Evolutionary conservation across 768 basidiomycete species (phyloP), one percentile per base, ranked within the genome.

Genomic region (Lepiota venenata): DNA sequence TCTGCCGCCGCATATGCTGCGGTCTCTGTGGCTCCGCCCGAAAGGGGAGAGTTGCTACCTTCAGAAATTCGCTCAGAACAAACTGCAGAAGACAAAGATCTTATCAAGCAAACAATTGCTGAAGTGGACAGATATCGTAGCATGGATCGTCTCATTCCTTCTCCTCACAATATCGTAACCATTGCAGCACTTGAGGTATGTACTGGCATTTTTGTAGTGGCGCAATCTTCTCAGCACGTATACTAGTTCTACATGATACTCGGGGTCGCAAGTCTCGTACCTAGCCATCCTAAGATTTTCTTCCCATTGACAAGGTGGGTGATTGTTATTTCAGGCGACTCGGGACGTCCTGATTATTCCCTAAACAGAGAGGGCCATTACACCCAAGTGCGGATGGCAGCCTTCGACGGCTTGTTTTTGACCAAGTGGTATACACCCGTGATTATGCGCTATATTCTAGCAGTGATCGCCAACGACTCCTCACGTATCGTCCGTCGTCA

Each of bases 101-200:
- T 95, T 10, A 67, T 95, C 46, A 84, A 85, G 61, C 83, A 87
- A 60, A 89, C 88, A 2, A 67, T 87, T 42, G 78, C 84, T 16
- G 93, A 96, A 65, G 82, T 98, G 29, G 91, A 93, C 63, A 82
- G 96, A 41, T 96, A 95, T 71, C 85, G 93, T 53, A 91, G 85
- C 63, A 93, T 97, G 86, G 97, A 99, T 69, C 80, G 94, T 51
- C 76, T 98, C 14, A 94, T 98, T 53, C 93, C 97, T 8, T 96
- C 95, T 1, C 85, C 86, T 45, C 93, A 96, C 61, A 99, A 99
- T 64, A 84, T 92, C 32, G 88, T 98, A 22, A 95, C 97, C 0
- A 80, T 90, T 46, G 92, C 97, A 21, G 87, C 86, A 7, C 74
- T 99, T 51, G 92, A 98, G 81, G 93, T 96, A 57, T 55, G 81